phyloP scores from a whole-genome alignment of 208 protist genomes.

The Acanthamoeba royreba region DNA sequence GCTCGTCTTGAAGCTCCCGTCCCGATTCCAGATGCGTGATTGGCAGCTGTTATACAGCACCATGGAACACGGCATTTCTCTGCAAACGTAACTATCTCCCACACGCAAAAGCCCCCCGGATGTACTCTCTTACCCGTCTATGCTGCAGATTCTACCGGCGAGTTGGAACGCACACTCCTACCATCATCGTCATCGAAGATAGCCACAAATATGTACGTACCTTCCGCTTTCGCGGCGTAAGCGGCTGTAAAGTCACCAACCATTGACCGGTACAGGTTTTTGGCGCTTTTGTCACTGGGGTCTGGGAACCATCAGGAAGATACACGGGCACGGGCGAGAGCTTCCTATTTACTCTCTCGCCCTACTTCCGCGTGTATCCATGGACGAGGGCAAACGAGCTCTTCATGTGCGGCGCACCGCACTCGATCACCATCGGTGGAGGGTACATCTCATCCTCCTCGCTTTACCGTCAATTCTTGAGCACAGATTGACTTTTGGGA shows the following conservation, averaged over 20 bases:
- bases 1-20: background rate
- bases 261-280: background rate
- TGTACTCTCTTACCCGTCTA: background rate
- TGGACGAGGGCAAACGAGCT: constrained; percentile 54
- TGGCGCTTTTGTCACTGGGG: background rate
- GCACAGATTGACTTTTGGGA: background rate
- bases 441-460: constrained; percentile 32
- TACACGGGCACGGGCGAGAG: constrained; percentile 10
- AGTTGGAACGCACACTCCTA: background rate
- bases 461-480: background rate
- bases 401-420: constrained; percentile 13
- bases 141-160: background rate
- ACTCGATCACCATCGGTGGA: constrained; percentile 53
- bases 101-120: background rate
- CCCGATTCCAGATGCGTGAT: background rate
- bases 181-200: constrained; percentile 20
- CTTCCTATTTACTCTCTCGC: constrained; percentile 25
- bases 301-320: background rate
- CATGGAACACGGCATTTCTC: constrained; percentile 32
- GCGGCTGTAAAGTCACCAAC: background rate
- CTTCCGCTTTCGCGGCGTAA: background rate
- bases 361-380: constrained; percentile 19
- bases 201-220: background rate
- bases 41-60: constrained; percentile 31
- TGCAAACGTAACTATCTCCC: background rate